Conservation (phyloP, 345 rosid species). For the Gossypium mustelinum region DNA sequence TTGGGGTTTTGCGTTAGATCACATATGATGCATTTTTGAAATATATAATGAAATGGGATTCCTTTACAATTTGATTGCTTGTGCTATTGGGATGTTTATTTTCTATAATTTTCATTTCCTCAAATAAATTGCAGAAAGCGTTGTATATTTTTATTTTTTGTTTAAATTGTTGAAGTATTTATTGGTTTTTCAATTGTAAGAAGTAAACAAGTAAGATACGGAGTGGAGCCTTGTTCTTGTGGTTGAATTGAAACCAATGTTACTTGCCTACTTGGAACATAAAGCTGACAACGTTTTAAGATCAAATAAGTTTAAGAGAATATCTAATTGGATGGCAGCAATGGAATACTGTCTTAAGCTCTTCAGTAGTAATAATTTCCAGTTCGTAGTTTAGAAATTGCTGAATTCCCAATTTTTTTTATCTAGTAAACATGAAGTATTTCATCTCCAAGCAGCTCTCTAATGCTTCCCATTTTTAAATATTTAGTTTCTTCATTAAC, state of each 20-base stretch:
- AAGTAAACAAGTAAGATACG: neutral
- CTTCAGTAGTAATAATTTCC: neutral
- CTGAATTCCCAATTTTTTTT: neutral
- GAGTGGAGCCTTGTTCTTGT: neutral
- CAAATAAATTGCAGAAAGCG: neutral
- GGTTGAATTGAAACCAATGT: neutral
- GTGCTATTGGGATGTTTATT: neutral
- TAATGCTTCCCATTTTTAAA: neutral
- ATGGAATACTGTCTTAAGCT: neutral
- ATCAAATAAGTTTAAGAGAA: neutral
- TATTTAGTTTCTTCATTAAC: neutral
- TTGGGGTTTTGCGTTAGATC: neutral
- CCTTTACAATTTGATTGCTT: neutral
- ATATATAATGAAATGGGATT: neutral
- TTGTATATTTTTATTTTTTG: neutral
- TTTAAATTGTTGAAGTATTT: neutral
- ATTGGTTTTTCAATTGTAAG: neutral
- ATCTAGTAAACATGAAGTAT: neutral
- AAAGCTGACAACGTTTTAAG: neutral
- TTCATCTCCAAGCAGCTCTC: slow-evolving; percentile 3
- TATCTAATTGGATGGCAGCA: neutral
- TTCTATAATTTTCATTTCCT: neutral
- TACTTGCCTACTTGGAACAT: too few species aligned
- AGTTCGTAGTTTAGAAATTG: neutral
- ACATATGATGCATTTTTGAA: slow-evolving; percentile 5